Percentiles rank a stretch among this genome's conserved stretches.
These are phyloP conservation scores for Posidonia australis DNA, from an alignment of 106 monocot species.

Conservation along the genomic window DNA sequence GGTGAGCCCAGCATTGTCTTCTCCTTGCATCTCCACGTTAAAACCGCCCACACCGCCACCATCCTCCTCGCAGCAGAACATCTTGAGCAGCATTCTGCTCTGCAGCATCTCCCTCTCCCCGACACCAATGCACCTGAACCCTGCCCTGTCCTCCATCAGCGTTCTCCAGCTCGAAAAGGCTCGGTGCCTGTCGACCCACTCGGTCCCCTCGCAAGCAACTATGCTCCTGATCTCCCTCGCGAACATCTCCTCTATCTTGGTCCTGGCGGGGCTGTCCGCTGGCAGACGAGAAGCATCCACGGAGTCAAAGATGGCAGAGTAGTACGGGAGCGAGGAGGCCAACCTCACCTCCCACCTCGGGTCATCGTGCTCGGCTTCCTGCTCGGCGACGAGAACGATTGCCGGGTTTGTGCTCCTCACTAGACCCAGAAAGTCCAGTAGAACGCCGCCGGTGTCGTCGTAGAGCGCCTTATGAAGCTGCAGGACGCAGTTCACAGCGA, in stretches of 20 bases:
- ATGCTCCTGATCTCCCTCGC: constrained; percentile 71
- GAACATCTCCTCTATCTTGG: constrained; percentile 72
- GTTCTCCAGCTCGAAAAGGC: constrained; percentile 48
- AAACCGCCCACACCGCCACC: constrained; percentile 5
- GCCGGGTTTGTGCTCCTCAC: constrained; percentile 61
- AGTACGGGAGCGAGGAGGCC: constrained; percentile 38
- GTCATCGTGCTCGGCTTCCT: constrained; percentile 54
- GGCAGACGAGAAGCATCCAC: constrained; percentile 29
- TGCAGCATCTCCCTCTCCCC: constrained; percentile 50
- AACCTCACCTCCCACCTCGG: constrained; percentile 54
- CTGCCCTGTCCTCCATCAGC: constrained; percentile 47
- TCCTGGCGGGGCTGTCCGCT: constrained; percentile 37
- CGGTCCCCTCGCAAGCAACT: constrained; percentile 39
- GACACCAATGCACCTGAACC: constrained; percentile 28
- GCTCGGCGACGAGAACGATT: constrained; percentile 52
- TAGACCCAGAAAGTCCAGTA: constrained; percentile 46
- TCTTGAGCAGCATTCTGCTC: constrained; percentile 46
- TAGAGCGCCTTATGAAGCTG: constrained; percentile 60
- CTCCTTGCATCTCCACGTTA: constrained; percentile 32
- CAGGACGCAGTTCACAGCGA: constrained; percentile 69
- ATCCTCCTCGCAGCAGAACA: constrained; percentile 40
- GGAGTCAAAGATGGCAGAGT: constrained; percentile 69
- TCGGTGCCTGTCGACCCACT: constrained; percentile 64
- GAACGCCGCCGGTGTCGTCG: constrained; percentile 26
- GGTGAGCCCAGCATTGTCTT: constrained; percentile 36